Evolutionary conservation across 768 basidiomycete species (phyloP), one percentile per base, ranked within the genome.

Genomic region (Wakefieldia striispora): DNA sequence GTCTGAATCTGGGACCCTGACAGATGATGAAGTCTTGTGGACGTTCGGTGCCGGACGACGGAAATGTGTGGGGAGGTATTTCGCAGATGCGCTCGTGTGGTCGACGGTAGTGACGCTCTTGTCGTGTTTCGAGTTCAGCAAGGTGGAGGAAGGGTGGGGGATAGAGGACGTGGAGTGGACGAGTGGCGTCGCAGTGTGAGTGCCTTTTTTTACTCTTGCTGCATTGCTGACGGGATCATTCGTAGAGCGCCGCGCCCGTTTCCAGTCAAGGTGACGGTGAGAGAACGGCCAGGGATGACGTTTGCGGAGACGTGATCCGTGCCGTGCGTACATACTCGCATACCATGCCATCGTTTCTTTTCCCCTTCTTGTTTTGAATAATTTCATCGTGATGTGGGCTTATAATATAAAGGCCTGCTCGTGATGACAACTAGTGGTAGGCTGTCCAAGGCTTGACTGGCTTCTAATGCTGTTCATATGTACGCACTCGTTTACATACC

Each of bases 71-170:
- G 49, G 49, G 21, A 49, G 12, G 17, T 19, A 39, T 19, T 49
- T 31, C 23, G 43, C 49, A 19, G 49, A 44, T 9, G 49, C 43
- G n/a, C 33, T 14, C 12, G 29, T 50, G 10, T 44, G 49, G 49
- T 33, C 40, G 13, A 44, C 49, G n/a, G 23, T 50, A n/a, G 43
- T 26, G 13, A 50, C 49, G 5, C 38, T 50, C 3, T 11, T 50
- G n/a, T 44, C 49, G 20, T 50, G 49, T 21, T 50, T 50, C 49
- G 43, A 50, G 31, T 44, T 50, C 11, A 44, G 19, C 37, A 50
- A 44, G 43, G 37, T 44, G 38, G 37, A 39, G 14, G 42, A 39
- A 17, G 38, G 6, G 4, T 50, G 49, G 49, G 38, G 43, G 8
- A 19, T 44, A 4, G 8, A 44, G 38, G 38, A 50, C 7, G 49